phyloP scores from a whole-genome alignment of 2,329 filamentous ascomycete genomes.

The Graphilbum ipis-grandicollis region DNA sequence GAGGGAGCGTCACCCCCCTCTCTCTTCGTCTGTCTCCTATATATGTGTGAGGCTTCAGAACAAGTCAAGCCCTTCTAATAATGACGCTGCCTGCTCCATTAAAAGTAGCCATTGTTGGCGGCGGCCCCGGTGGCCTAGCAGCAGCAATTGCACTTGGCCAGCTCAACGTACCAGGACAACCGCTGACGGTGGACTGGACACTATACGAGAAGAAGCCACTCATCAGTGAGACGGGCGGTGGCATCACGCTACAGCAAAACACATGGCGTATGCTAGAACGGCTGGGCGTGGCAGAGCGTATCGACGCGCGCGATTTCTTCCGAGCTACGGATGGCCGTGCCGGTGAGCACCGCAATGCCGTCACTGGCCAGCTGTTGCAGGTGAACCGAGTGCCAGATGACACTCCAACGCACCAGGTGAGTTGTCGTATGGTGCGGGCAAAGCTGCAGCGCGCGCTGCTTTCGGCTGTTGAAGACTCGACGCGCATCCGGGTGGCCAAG shows the following conservation, averaged over 20 bases:
- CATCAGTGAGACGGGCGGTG: conserved; percentile 19
- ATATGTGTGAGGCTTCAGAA: too few relatives aligned
- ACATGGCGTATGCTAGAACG: conserved; percentile 19
- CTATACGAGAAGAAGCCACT: background rate
- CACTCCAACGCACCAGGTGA: conserved; percentile 11
- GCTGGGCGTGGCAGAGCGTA: conserved; percentile 15
- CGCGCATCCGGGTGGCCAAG: conserved; percentile 25
- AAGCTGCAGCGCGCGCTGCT: conserved; percentile 31
- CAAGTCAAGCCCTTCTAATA: too few relatives aligned
- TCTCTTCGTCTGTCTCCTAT: too few relatives aligned
- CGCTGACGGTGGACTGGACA: conserved; percentile 12
- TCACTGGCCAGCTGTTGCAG: conserved; percentile 14
- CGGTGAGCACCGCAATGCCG: conserved; percentile 15
- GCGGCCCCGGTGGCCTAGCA: background rate
- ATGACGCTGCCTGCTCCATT: too few relatives aligned
- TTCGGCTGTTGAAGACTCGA: conserved; percentile 21
- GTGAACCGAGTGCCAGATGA: conserved; percentile 10
- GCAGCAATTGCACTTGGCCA: background rate
- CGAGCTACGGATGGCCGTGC: conserved; percentile 11
- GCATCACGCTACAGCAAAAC: conserved; percentile 18
- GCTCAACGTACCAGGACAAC: conserved; percentile 7
- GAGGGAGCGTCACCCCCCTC: too few relatives aligned
- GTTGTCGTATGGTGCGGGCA: conserved; percentile 15
- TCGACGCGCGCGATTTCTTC: conserved; percentile 15
- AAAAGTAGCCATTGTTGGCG: background rate